Conservation (phyloP, 2,329 filamentous ascomycete genomes). For the Curvularia sp. region DNA sequence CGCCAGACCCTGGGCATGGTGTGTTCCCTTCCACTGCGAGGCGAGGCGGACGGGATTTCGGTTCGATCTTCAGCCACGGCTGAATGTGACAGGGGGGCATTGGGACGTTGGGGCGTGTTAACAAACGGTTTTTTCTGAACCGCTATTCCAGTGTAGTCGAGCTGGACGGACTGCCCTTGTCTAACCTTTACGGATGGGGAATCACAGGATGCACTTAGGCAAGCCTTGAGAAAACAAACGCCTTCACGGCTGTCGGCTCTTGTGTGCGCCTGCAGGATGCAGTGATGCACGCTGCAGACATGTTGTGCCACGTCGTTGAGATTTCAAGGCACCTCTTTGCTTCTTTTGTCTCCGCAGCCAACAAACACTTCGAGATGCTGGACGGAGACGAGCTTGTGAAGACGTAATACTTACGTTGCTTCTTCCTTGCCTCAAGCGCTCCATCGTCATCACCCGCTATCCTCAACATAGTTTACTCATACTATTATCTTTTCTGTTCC, state of each 20-base stretch:
- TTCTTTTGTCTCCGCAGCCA: not conserved
- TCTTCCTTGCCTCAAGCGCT: not conserved
- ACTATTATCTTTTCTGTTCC: not conserved
- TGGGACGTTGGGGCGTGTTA: not conserved
- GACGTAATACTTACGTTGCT: constrained; percentile 5
- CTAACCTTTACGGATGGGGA: not conserved
- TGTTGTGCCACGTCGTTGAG: not conserved
- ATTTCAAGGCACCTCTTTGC: not conserved
- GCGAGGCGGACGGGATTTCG: constrained; percentile 16
- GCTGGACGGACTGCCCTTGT: not conserved
- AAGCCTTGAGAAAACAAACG: not conserved
- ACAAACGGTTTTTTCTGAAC: constrained; percentile 11
- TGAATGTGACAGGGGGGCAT: not conserved
- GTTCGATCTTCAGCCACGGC: constrained; percentile 12
- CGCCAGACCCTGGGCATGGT: constrained; percentile 5
- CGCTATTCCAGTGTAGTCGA: constrained; percentile 16
- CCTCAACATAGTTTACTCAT: not conserved
- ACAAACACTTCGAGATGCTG: not conserved
- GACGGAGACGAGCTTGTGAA: not conserved
- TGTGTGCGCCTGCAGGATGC: not conserved
- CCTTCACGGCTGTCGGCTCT: not conserved
- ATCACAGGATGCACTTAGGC: constrained; percentile 5
- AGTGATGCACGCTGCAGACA: not conserved
- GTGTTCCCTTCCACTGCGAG: not conserved
- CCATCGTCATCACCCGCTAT: not conserved